Conservation (phyloP, 495 filamentous ascomycete genomes). For the Recurvomyces mirabilis region DNA sequence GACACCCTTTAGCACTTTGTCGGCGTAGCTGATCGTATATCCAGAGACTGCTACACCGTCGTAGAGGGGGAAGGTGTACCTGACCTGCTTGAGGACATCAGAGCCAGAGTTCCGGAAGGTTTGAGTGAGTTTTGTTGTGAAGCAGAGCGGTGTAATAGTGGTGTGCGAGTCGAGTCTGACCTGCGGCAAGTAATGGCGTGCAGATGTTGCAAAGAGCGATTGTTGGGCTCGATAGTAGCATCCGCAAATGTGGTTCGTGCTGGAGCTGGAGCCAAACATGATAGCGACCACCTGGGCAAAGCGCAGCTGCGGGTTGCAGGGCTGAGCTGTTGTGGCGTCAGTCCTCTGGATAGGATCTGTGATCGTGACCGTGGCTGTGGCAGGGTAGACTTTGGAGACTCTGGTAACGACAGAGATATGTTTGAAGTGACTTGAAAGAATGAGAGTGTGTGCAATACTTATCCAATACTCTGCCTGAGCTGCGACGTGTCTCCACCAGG, state of each 20-base stretch:
- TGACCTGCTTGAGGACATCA: slow-evolving; percentile 39
- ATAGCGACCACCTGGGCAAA: slow-evolving; percentile 3
- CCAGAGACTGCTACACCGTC: slow-evolving; percentile 54
- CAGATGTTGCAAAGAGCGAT: background rate
- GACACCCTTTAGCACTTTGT: slow-evolving; percentile 40
- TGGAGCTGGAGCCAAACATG: background rate
- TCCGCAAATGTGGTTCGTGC: slow-evolving; percentile 15
- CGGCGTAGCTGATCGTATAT: slow-evolving; percentile 46
- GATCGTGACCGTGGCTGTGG: too few species aligned
- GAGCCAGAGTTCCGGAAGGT: slow-evolving; percentile 45
- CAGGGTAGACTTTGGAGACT: too few species aligned
- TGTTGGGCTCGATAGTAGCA: slow-evolving; percentile 12
- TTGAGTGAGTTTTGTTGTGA: slow-evolving; percentile 49
- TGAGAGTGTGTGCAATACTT: too few species aligned
- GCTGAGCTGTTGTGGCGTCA: too few species aligned
- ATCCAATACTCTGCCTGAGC: too few species aligned
- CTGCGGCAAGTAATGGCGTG: slow-evolving; percentile 41
- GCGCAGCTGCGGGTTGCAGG: too few species aligned
- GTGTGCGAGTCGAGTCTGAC: slow-evolving; percentile 41
- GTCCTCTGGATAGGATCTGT: too few species aligned
- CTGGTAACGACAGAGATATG: too few species aligned
- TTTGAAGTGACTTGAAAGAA: too few species aligned
- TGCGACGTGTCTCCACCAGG: too few species aligned
- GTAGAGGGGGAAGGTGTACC: slow-evolving; percentile 58
- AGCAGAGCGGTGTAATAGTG: slow-evolving; percentile 43